phyloP scores from a whole-genome alignment of 1,284 basidiomycete species.

The Rhodotorula mucilaginosa region DNA sequence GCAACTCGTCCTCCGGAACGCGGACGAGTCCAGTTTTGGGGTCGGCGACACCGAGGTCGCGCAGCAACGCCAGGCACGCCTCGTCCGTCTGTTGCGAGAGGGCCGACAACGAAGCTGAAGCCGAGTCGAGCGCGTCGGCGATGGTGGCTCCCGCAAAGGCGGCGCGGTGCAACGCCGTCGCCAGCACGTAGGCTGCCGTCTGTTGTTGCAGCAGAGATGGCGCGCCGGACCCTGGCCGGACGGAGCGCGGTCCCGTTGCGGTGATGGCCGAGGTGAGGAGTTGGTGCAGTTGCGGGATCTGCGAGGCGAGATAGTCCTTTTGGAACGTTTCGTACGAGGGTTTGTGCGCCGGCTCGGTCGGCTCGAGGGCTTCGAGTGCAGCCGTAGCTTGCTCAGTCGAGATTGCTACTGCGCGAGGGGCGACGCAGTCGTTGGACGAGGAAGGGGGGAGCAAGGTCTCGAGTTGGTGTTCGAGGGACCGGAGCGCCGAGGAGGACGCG shows the following conservation, averaged over 20 bases:
- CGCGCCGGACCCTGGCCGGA: background rate
- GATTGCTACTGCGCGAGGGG: constrained; percentile 13
- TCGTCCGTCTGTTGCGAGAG: constrained; percentile 18
- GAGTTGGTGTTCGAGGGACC: constrained; percentile 27
- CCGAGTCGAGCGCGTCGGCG: constrained; percentile 15
- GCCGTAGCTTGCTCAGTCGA: constrained; percentile 29
- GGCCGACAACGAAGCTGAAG: constrained; percentile 16
- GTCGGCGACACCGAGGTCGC: constrained; percentile 20
- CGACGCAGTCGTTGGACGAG: background rate
- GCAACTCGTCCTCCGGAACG: constrained; percentile 24
- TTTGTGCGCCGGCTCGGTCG: constrained; percentile 4
- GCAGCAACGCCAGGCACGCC: background rate
- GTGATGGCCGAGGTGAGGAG: constrained; percentile 5
- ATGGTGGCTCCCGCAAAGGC: constrained; percentile 26
- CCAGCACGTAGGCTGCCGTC: constrained; percentile 27
- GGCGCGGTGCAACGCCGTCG: constrained; percentile 14
- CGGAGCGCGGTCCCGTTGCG: background rate
- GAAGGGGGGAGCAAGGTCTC: constrained; percentile 12
- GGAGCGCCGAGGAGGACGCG: constrained; percentile 8
- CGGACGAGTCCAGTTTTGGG: constrained; percentile 12
- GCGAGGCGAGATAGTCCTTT: constrained; percentile 21
- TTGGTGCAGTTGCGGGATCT: constrained; percentile 25
- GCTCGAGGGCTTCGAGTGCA: constrained; percentile 20
- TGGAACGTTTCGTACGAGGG: constrained; percentile 28
- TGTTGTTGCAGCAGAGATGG: constrained; percentile 2